Evolutionary conservation across 257 asterid species (phyloP), one percentile per base, ranked within the genome.

Genomic region (Solanum sejunctum): DNA sequence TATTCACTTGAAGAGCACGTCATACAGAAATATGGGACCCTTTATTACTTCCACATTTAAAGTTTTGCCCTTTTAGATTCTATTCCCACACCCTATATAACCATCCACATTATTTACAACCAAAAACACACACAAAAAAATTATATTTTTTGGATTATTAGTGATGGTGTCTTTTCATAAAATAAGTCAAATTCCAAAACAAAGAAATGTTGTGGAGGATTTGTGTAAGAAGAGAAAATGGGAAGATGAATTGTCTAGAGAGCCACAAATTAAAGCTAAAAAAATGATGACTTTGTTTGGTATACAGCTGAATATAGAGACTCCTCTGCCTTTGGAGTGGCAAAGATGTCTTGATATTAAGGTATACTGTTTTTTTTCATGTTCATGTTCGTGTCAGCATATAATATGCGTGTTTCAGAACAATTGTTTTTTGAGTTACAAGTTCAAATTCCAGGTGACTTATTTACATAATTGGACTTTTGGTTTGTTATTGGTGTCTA

Each of bases 281-380:
- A 73, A 41, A 83, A 63, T 72, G 66, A 86, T 84, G 32, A 52
- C 89, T 61, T 12, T 75, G 11, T 78, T 81, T 21, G 88, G 86
- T 4, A 69, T 84, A 8, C 84, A 84, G 15, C 84, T 82, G 7
- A 88, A 90, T 51, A 92, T 52, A 26, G 89, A 90, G 55, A 84
- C 92, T 84, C 93, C 89, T 0, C 84, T 88, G 5, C 91, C 98
- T 55, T 81, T 87, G 55, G 98, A 94, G 81, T 92, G 98, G 98
- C 98, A 94, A 84, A 85, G 92, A 66, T 92, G 94, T 51, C 97
- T 94, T 13, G 95, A 94, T 64, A 88, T 91, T 72, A 92, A 91
- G 98, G 98, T 94, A 81, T 20, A 12, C 32, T 70, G 4, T 9
- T 39, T 69, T 9, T 36, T 5, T 16, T 16, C 0, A 1, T 39